Evolutionary conservation across 345 rosid genomes (phyloP).

Genomic region (Dovyalis caffra): DNA sequence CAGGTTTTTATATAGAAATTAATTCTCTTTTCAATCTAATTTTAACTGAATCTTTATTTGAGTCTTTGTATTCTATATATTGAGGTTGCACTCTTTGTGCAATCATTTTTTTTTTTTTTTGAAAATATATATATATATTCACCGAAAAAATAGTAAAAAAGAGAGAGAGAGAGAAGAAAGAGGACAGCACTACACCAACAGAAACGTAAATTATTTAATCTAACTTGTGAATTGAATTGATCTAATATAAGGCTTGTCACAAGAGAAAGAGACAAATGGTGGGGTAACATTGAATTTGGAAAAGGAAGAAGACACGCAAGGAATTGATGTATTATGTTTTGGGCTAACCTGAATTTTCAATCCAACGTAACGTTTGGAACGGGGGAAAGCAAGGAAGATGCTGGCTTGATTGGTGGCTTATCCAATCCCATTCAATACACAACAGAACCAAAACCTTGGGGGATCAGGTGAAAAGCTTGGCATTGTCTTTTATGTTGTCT

Average conservation of each 20-base stretch:
- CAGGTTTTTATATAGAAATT: no score
- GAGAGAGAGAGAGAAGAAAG: no score
- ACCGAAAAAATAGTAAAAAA: no score
- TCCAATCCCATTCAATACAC: no score
- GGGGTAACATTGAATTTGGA: not conserved
- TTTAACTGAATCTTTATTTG: no score
- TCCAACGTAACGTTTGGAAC: not conserved
- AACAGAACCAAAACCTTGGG: not conserved
- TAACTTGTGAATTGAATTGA: not conserved
- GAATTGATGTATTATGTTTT: not conserved
- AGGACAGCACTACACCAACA: no score
- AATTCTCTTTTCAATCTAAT: no score
- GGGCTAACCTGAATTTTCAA: not conserved
- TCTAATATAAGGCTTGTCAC: not conserved
- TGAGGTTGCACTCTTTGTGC: no score
- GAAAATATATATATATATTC: no score
- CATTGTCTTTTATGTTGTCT: not conserved
- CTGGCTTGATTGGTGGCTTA: not conserved
- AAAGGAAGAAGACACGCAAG: not conserved
- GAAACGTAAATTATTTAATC: not conserved
- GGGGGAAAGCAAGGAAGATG: not conserved
- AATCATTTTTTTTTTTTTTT: no score
- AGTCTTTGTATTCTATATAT: no score
- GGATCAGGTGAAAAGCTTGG: not conserved
- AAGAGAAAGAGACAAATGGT: not conserved